Evolutionary conservation across 257 asterid genomes (phyloP), one percentile per base, ranked within the genome.

Genomic region (Solanum gandarillasii): DNA sequence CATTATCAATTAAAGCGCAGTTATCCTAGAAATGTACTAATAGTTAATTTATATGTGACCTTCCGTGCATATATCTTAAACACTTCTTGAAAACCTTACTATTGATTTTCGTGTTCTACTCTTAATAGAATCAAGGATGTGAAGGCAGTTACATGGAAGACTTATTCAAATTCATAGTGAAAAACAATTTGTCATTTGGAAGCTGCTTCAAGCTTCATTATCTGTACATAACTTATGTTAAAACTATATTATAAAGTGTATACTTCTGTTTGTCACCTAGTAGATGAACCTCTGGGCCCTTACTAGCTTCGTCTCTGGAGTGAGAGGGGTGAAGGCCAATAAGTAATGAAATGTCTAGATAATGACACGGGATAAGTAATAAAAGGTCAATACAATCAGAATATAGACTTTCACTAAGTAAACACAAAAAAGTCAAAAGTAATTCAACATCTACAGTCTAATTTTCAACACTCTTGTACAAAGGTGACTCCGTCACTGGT

Each of bases 81-180:
- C 14, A 7, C 78, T 71, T 71, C 78, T 29, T 4, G 7, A 71
- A 31, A 2, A 10, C 12, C 12, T 70, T 68, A 58, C 27, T 58
- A 60, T 60, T 8, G 12, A 1, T 60, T 27, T 12, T 70, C 11
- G 2, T 70, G 38, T 13, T 70, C 23, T 21, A 32, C 16, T 70
- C 31, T 60, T 76, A 46, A 46, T 46, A 46, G 18, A 90, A 89
- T 39, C 86, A 87, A 72, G 90, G 89, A 23, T 90, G 91, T 75
- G 60, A 70, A 4, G 90, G 87, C 38, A 88, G 89, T 10, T 67
- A 85, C 5, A 89, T 87, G 86, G 90, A 89, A 34, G 87, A 87
- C 65, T 70, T 76, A 3, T 89, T 89, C 7, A 34, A 48, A 70
- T 87, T 89, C 83, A 89, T 89, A 16, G 72, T 87, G 32, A 87